A percentile compares a stretch with the other conserved stretches of the same genome.
Conservation (phyloP, 352 stramenopile genomes). For the Pythium rishiriense region DNA sequence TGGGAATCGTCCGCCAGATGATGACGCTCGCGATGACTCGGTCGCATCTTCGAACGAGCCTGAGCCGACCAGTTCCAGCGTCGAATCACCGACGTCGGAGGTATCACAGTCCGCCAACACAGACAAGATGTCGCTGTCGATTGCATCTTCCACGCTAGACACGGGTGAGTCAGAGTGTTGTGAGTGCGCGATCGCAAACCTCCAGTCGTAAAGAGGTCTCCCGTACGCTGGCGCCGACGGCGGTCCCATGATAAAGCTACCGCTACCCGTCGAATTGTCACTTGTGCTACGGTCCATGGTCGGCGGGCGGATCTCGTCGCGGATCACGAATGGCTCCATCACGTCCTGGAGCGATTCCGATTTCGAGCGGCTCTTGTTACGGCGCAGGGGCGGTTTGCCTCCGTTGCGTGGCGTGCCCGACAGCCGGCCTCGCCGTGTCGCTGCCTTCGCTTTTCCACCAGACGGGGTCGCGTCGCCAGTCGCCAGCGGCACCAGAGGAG, state of each 20-base stretch:
- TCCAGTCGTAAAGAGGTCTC: conserved; percentile 24
- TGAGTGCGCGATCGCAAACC: conserved; percentile 23
- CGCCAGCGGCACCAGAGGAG: neutral
- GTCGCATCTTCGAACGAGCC: conserved; percentile 9
- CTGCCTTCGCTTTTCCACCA: conserved; percentile 2
- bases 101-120: conserved; percentile 54
- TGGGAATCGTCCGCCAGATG: neutral
- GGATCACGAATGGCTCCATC: conserved; percentile 26
- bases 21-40: conserved; percentile 7
- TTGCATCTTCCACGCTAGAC: conserved; percentile 62
- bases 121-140: conserved; percentile 78
- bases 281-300: conserved; percentile 38
- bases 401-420: conserved; percentile 37
- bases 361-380: conserved; percentile 57
- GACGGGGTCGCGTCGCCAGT: conserved; percentile 8
- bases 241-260: conserved; percentile 12
- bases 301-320: conserved; percentile 30
- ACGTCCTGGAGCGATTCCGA: conserved; percentile 49
- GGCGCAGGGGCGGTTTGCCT: conserved; percentile 29
- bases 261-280: conserved; percentile 26
- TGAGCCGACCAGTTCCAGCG: conserved; percentile 15
- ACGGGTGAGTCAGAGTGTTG: conserved; percentile 29
- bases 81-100: conserved; percentile 38
- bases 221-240: neutral
- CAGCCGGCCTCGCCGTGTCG: conserved; percentile 35